phyloP scores from a whole-genome alignment of 768 basidiomycete species.

The Boletus coccyginus region DNA sequence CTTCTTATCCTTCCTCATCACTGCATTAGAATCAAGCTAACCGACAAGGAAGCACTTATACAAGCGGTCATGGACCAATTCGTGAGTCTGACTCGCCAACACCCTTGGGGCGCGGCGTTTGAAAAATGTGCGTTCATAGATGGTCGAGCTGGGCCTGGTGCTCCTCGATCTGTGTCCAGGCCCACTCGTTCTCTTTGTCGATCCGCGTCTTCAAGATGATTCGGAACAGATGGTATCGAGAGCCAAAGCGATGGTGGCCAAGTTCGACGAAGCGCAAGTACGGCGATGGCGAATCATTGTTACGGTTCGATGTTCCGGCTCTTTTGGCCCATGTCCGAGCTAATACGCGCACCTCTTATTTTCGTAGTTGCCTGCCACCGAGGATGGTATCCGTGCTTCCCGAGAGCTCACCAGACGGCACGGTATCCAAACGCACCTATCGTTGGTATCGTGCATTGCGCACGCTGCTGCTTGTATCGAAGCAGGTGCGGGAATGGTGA shows the following conservation, averaged over 20 bases:
- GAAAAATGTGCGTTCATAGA: constrained; percentile 30
- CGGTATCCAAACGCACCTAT: constrained; percentile 49
- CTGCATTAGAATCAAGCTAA: constrained; percentile 7
- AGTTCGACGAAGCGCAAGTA: constrained; percentile 42
- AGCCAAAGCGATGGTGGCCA: constrained; percentile 39
- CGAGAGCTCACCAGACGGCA: constrained; percentile 35
- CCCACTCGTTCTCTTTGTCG: constrained; percentile 50
- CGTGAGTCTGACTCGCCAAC: constrained; percentile 22
- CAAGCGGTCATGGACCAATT: constrained; percentile 27
- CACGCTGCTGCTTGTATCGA: constrained; percentile 58
- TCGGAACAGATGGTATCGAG: constrained; percentile 38
- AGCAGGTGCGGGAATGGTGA: constrained; percentile 46
- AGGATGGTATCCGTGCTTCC: constrained; percentile 50
- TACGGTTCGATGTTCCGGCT: constrained; percentile 36
- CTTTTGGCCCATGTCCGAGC: not conserved
- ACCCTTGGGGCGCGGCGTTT: not conserved
- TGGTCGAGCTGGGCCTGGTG: constrained; percentile 48
- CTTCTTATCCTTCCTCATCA: not conserved
- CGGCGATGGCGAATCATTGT: constrained; percentile 42
- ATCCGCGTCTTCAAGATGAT: constrained; percentile 44
- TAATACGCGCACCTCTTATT: not conserved
- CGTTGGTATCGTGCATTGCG: constrained; percentile 48
- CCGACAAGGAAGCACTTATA: constrained; percentile 17
- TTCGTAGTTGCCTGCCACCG: constrained; percentile 55
- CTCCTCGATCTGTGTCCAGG: constrained; percentile 45